phyloP scores from a whole-genome alignment of 2,329 filamentous ascomycete genomes.

The Aspergillus aculeatus region DNA sequence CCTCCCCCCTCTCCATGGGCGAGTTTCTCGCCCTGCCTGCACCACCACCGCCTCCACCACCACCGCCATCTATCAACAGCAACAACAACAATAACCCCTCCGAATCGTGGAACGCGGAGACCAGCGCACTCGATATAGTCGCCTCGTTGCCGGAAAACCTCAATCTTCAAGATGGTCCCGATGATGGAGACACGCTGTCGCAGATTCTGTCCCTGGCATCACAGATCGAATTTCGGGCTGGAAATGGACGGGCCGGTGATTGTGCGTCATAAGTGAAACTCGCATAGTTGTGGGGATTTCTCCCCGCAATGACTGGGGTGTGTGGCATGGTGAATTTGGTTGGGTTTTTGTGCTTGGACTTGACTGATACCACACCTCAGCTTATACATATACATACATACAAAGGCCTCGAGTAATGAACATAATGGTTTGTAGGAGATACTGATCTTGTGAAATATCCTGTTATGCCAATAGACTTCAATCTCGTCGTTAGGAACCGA shows the following conservation, averaged over 20 bases:
- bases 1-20: conserved; percentile 30
- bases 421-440: too few relatives aligned
- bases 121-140: conserved; percentile 4
- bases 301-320: too few relatives aligned
- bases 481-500: neutral
- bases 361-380: too few relatives aligned
- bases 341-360: too few relatives aligned
- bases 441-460: too few relatives aligned
- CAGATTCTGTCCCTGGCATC: conserved; percentile 8
- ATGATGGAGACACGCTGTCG: conserved; percentile 3
- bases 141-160: conserved; percentile 4
- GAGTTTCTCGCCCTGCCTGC: conserved; percentile 28
- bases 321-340: too few relatives aligned
- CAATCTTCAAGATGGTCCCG: neutral
- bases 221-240: conserved; percentile 4
- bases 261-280: neutral
- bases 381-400: too few relatives aligned
- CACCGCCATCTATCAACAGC: neutral
- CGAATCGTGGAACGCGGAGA: neutral
- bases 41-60: neutral
- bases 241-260: neutral
- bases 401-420: too few relatives aligned
- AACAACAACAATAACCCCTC: neutral
- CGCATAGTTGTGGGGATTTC: too few relatives aligned
- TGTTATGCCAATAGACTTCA: neutral